These are phyloP conservation scores for Penstemon davidsonii DNA, from an alignment of 257 asterid genomes.

Conservation along the genomic window DNA sequence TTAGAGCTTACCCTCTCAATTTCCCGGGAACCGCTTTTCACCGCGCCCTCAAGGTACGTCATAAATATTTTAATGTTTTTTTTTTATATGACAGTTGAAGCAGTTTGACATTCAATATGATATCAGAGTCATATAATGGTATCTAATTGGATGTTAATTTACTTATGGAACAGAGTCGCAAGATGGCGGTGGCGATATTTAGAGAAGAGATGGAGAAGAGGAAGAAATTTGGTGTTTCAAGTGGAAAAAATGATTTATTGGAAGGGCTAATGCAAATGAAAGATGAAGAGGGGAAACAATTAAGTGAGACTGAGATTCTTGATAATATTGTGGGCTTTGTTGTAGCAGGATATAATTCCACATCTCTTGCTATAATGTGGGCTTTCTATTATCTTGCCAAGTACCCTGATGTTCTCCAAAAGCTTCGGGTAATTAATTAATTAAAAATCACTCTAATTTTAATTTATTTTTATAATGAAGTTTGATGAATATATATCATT, in stretches of 20 bases:
- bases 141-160: no score
- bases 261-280: conserved; percentile 41
- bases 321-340: conserved; percentile 47
- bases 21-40: conserved; percentile 50
- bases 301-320: conserved; percentile 43
- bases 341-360: conserved; percentile 45
- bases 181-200: conserved; percentile 38
- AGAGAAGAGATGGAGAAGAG: conserved; percentile 52
- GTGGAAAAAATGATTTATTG: conserved; percentile 36
- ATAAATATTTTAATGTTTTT: no score
- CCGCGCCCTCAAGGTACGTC: conserved; percentile 43
- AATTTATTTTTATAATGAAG: no score
- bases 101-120: no score
- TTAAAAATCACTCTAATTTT: neutral
- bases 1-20: conserved; percentile 49
- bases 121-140: no score
- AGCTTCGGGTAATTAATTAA: conserved; percentile 51
- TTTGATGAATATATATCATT: no score
- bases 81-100: no score
- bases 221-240: conserved; percentile 22
- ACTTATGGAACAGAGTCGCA: conserved; percentile 71
- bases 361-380: conserved; percentile 48
- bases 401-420: conserved; percentile 42
- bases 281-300: conserved; percentile 39
- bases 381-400: conserved; percentile 44